A percentile compares a stretch with the other conserved stretches of the same genome.
phyloP scores from a whole-genome alignment of 2,329 filamentous ascomycete species.

The Stachybotrys elegans region DNA sequence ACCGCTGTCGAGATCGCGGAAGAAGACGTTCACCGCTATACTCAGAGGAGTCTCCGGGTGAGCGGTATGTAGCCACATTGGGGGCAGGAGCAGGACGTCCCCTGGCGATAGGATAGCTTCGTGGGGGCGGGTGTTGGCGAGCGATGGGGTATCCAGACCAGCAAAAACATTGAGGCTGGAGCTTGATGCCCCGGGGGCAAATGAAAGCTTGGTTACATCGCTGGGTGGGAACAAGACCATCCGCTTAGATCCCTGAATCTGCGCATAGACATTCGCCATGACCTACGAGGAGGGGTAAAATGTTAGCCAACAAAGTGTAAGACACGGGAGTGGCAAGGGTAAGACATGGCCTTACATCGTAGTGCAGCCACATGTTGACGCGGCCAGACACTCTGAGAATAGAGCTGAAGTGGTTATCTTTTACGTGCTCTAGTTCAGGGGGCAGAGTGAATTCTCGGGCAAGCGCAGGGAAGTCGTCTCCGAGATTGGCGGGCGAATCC shows the following conservation, averaged over 20 bases:
- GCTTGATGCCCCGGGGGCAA: conserved; percentile 73
- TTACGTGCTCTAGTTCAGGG: conserved; percentile 50
- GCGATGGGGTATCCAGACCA: conserved; percentile 31
- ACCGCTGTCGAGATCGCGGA: conserved; percentile 60
- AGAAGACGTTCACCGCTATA: conserved; percentile 87
- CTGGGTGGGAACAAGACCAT: conserved; percentile 73
- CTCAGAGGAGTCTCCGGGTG: conserved; percentile 54
- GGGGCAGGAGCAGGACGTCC: conserved; percentile 75
- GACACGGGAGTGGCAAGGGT: too few relatives aligned
- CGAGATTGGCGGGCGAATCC: conserved; percentile 63
- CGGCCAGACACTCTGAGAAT: conserved; percentile 74
- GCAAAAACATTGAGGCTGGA: conserved; percentile 71
- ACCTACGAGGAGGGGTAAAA: conserved; percentile 47
- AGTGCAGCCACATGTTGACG: conserved; percentile 86
- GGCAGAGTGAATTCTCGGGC: conserved; percentile 68
- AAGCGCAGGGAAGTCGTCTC: conserved; percentile 66
- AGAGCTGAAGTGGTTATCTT: conserved; percentile 67
- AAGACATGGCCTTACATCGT: conserved; percentile 61
- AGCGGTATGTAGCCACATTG: conserved; percentile 79
- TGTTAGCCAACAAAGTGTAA: conserved; percentile 2
- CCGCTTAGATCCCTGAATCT: conserved; percentile 68
- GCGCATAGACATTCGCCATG: conserved; percentile 82
- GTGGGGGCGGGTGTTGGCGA: conserved; percentile 54
- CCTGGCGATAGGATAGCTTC: conserved; percentile 63
- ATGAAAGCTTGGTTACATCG: conserved; percentile 64